These are phyloP conservation scores for Allantophomopsis lycopodina DNA, from an alignment of 2,329 filamentous ascomycete genomes.

Conservation along the genomic window DNA sequence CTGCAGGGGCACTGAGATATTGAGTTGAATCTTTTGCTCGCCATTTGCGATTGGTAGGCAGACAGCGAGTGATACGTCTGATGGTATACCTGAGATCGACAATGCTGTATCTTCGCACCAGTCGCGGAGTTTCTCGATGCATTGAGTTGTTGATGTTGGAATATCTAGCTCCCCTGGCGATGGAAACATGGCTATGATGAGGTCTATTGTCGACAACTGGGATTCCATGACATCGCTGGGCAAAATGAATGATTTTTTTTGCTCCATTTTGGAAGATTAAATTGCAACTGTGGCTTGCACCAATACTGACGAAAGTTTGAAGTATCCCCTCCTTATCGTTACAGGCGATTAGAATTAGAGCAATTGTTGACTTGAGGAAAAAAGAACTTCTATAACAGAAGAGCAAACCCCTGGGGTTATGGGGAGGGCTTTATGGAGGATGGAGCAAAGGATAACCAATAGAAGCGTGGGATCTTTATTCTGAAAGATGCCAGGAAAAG, in stretches of 20 bases:
- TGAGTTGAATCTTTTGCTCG: slow-evolving; percentile 17
- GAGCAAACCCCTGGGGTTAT: too few relatives aligned
- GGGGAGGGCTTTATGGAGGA: too few relatives aligned
- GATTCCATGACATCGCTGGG: slow-evolving; percentile 29
- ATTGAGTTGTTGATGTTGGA: slow-evolving; percentile 9
- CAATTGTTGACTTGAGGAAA: too few relatives aligned
- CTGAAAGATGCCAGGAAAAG: too few relatives aligned
- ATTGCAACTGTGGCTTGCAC: too few relatives aligned
- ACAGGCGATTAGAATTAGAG: too few relatives aligned
- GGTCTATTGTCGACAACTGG: slow-evolving; percentile 33
- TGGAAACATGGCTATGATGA: slow-evolving; percentile 36
- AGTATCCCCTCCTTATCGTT: too few relatives aligned
- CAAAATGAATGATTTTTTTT: slow-evolving; percentile 8
- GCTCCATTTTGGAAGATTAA: too few relatives aligned
- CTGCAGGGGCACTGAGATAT: slow-evolving; percentile 21
- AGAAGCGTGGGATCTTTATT: too few relatives aligned
- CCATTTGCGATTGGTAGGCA: slow-evolving; percentile 1
- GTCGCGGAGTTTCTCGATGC: background rate
- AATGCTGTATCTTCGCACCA: background rate
- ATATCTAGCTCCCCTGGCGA: slow-evolving; percentile 21
- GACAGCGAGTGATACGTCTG: background rate
- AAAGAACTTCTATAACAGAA: too few relatives aligned
- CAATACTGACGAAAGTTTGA: too few relatives aligned
- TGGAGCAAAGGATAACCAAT: too few relatives aligned
- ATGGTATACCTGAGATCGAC: background rate